Conservation (phyloP, 352 stramenopile genomes). For the Blastocystis sp. region DNA sequence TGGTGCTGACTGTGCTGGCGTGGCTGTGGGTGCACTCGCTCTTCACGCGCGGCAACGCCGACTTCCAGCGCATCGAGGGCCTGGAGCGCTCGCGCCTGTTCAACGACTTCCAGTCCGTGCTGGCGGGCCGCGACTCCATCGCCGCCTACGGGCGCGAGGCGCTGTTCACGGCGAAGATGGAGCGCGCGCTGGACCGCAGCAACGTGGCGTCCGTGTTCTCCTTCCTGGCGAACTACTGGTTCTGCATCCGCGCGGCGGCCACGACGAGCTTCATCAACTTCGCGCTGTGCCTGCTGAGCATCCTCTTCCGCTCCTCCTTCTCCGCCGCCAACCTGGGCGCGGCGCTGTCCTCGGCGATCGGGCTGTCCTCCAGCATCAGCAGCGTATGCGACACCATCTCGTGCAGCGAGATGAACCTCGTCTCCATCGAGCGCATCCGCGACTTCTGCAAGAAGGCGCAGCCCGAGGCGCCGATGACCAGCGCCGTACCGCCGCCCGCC, state of each 20-base stretch:
- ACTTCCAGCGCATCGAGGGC: constrained; percentile 70
- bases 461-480: not conserved
- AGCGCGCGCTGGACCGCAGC: not conserved
- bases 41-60: constrained; percentile 64
- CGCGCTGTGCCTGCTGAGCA: constrained; percentile 57
- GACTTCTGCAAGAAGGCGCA: not conserved
- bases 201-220: not conserved
- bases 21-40: constrained; percentile 50
- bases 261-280: constrained; percentile 70
- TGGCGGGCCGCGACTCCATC: constrained; percentile 35
- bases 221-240: constrained; percentile 58
- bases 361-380: not conserved
- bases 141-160: constrained; percentile 23
- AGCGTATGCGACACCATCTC: constrained; percentile 58
- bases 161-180: not conserved
- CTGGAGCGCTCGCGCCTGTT: constrained; percentile 70
- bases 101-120: constrained; percentile 69
- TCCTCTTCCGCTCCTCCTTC: constrained; percentile 48
- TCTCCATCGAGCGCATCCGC: constrained; percentile 59
- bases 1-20: constrained; percentile 37
- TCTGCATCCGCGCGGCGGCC: constrained; percentile 71
- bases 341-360: constrained; percentile 17
- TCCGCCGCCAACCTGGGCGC: constrained; percentile 62
- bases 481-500: not conserved
- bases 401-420: constrained; percentile 71